Evolutionary conservation across 1,139 yeast genomes (phyloP).

Genomic region (Geotrichum restrictum): DNA sequence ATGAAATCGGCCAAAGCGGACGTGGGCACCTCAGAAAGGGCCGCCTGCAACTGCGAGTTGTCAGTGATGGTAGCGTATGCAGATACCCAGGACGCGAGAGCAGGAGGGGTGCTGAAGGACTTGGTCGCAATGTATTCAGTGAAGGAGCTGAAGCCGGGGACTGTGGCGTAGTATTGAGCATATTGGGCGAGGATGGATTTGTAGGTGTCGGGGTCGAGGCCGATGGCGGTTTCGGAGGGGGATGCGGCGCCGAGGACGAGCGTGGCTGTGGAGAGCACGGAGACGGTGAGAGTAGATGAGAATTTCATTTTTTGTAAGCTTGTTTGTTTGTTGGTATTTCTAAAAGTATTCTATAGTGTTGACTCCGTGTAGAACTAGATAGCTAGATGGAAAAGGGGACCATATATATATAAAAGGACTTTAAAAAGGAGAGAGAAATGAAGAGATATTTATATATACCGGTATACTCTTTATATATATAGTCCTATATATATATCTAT

Average conservation of each 20-base stretch:
- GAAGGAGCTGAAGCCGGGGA: not conserved
- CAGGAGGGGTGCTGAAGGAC: conserved; percentile 6
- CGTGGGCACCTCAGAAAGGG: not conserved
- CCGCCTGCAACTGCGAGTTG: not conserved
- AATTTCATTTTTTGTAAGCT: not conserved
- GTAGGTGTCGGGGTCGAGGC: not conserved
- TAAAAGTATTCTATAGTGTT: not conserved
- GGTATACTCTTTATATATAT: no score
- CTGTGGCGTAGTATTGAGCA: not conserved
- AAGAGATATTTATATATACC: no score
- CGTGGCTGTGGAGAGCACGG: not conserved
- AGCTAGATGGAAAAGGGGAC: no score
- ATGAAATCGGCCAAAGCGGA: not conserved
- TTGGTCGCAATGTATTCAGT: not conserved
- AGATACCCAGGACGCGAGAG: not conserved
- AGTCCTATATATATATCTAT: no score
- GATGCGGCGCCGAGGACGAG: no score
- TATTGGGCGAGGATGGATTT: not conserved
- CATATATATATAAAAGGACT: no score
- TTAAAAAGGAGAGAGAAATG: no score
- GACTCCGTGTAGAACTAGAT: no score
- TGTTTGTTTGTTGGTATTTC: not conserved
- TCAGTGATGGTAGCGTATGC: not conserved
- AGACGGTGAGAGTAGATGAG: not conserved
- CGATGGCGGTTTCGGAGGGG: not conserved